Base-by-base conservation (phyloP, 768 basidiomycete species). In the Kwoniella europaea region DNA sequence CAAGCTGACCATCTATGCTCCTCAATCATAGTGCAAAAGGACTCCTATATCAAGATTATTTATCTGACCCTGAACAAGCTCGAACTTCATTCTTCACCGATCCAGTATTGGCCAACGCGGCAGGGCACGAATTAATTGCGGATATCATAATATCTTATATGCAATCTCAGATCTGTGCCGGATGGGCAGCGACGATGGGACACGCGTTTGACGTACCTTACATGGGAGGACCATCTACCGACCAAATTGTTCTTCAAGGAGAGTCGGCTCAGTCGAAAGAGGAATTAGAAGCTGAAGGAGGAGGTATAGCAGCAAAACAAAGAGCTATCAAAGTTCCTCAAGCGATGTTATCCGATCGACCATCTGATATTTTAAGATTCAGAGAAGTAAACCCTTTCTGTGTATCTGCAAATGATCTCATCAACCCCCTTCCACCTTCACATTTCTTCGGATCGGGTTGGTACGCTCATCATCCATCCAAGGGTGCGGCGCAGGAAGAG, bases 401-500 rank as follows among this genome's bases (percentile, higher is more conserved):
- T 83, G 94, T 92, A 0, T 91, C 90, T 29, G 97, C 97, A 20
- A 97, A 98, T 84, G 95, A 99, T 82, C 87, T 98, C 52, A 92
- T 99, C 83, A 98, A 98, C 85, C 97, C 97, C 0, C 87, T 98
- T 0, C 96, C 96, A 13, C 90, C 91, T 0, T 92, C 91, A 15
- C 85, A 98, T 73, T 98, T 98, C 85, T 92, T 91, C 72, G 97
- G 94, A 42, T 90, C 91, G 0, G 97, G 97, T 3, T 99, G 96
- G 96, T 86, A 87, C 71, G 88, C 88, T 0, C 87, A 87, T 79
- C 92, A 94, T 82, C 93, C 91, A 0, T 80, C 87, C 2, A 85
- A 87, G 69, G 76, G 63, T 82, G 85, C 46, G 24, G 76, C 79
- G 82, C 75, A 88, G 86, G 68, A 88, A 84, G 75, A 89, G 86